These are phyloP conservation scores for Berberis vulgaris DNA, from an alignment of 164 flowering plant genomes.

Conservation along the genomic window DNA sequence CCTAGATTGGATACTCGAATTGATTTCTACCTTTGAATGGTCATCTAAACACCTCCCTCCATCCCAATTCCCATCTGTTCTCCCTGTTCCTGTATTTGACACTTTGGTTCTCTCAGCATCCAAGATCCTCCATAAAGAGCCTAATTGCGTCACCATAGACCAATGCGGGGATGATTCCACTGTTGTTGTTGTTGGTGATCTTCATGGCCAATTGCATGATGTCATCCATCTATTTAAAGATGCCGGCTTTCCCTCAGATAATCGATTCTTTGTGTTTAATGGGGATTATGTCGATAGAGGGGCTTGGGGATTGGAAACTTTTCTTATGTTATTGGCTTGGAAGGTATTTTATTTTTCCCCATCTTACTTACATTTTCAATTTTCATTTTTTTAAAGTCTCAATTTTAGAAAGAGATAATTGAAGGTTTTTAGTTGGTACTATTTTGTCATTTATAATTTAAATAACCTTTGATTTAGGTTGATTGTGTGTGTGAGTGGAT, in stretches of 20 bases:
- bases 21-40: slow-evolving; percentile 64
- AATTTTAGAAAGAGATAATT: too few species aligned
- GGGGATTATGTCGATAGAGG: slow-evolving; percentile 98
- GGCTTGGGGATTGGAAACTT: slow-evolving; percentile 96
- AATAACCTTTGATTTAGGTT: too few species aligned
- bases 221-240: slow-evolving; percentile 44
- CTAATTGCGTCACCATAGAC: slow-evolving; percentile 65
- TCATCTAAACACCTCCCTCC: slow-evolving; percentile 57
- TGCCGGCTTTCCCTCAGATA: slow-evolving; percentile 66
- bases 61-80: slow-evolving; percentile 48
- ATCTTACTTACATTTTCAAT: not conserved
- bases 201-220: slow-evolving; percentile 93
- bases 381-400: not conserved
- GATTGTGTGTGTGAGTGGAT: too few species aligned
- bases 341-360: slow-evolving; percentile 36
- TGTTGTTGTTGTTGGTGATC: slow-evolving; percentile 86
- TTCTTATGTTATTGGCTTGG: slow-evolving; percentile 75
- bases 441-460: too few species aligned
- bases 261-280: slow-evolving; percentile 73
- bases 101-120: slow-evolving; percentile 57
- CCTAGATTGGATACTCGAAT: slow-evolving; percentile 47
- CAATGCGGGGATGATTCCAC: slow-evolving; percentile 19
- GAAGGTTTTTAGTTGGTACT: too few species aligned
- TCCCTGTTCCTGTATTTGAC: slow-evolving; percentile 69
- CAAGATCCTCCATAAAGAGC: slow-evolving; percentile 80